Evolutionary conservation across 495 filamentous ascomycete species (phyloP).

Genomic region (Penicillium steckii): DNA sequence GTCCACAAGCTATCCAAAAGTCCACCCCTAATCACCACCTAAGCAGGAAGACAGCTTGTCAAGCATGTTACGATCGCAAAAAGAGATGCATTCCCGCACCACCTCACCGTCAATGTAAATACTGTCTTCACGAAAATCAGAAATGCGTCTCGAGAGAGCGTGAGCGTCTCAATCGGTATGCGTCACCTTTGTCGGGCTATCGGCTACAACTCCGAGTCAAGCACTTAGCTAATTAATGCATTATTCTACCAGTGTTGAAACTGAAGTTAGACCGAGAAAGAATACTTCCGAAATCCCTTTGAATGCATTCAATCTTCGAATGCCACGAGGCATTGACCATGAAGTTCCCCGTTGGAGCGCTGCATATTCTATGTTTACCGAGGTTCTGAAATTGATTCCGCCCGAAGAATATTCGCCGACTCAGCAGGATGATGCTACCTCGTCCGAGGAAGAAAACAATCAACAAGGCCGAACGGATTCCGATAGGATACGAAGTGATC

Average conservation of each 20-base stretch:
- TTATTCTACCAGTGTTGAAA: background rate
- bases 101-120: conserved; percentile 9
- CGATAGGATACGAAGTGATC: too few relatives aligned
- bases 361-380: conserved; percentile 10
- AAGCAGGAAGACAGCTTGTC: background rate
- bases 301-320: background rate
- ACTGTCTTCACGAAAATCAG: conserved; percentile 12
- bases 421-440: background rate
- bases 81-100: conserved; percentile 14
- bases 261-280: background rate
- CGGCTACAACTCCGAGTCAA: too few relatives aligned
- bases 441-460: background rate
- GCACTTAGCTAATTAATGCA: too few relatives aligned
- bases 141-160: conserved; percentile 12
- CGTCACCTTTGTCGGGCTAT: background rate
- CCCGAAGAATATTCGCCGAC: background rate
- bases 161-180: conserved; percentile 11
- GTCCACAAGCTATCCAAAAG: conserved; percentile 1
- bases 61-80: conserved; percentile 17
- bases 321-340: conserved; percentile 11
- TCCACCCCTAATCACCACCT: background rate
- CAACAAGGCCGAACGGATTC: too few relatives aligned
- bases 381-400: conserved; percentile 11
- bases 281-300: background rate
- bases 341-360: conserved; percentile 13